A percentile compares a stretch with the other conserved stretches of the same genome.
Evolutionary conservation across 2,329 filamentous ascomycete genomes (phyloP).

Genomic region (Aspergillus sp.): DNA sequence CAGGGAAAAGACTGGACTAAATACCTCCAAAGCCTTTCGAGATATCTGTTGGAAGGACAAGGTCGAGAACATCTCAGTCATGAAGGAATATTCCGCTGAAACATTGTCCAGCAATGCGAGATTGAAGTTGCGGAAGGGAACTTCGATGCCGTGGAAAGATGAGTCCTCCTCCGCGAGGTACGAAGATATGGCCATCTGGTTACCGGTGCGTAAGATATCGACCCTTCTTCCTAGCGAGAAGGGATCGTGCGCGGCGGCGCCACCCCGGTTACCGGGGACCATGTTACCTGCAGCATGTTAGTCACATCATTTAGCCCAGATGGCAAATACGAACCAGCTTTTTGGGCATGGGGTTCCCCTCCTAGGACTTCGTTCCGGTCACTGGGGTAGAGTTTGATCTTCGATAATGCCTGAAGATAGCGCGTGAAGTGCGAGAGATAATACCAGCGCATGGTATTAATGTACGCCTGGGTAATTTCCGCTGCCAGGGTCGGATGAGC

Average conservation of each 20-base stretch:
- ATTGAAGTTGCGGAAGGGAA: slow-evolving; percentile 92
- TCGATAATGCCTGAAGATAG: slow-evolving; percentile 80
- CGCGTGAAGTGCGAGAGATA: slow-evolving; percentile 88
- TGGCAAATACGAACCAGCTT: slow-evolving; percentile 45
- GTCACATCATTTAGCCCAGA: not conserved
- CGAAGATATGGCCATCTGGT: slow-evolving; percentile 75
- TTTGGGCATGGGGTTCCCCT: slow-evolving; percentile 70
- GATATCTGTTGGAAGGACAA: slow-evolving; percentile 75
- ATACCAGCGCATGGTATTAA: slow-evolving; percentile 99
- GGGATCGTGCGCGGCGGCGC: slow-evolving; percentile 65
- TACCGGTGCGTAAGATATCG: slow-evolving; percentile 74
- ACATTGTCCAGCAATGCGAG: slow-evolving; percentile 91
- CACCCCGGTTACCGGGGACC: slow-evolving; percentile 39
- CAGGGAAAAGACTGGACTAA: slow-evolving; percentile 83
- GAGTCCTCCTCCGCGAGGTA: slow-evolving; percentile 91
- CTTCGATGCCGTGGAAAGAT: slow-evolving; percentile 80
- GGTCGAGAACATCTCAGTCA: slow-evolving; percentile 84
- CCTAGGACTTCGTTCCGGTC: slow-evolving; percentile 84
- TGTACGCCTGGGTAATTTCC: slow-evolving; percentile 89
- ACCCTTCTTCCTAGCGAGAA: slow-evolving; percentile 86
- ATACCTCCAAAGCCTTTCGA: slow-evolving; percentile 81
- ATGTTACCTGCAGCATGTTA: slow-evolving; percentile 30
- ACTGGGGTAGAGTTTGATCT: slow-evolving; percentile 76
- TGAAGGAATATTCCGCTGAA: slow-evolving; percentile 90
- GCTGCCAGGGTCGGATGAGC: slow-evolving; percentile 81